phyloP scores from a whole-genome alignment of 148 eudicot genomes.

The Vaccinium corymbosum region DNA sequence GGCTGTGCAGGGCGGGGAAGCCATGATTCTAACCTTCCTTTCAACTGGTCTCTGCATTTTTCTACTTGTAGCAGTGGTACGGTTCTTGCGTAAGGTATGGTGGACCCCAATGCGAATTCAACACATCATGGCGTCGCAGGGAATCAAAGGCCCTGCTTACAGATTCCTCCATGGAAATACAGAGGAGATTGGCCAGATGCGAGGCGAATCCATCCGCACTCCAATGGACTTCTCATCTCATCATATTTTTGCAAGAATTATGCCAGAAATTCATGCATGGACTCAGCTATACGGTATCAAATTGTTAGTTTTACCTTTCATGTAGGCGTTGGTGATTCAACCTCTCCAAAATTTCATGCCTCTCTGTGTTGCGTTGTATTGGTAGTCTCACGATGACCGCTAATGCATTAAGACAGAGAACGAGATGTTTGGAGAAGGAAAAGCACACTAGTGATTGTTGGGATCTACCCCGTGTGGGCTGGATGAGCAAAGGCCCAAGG shows the following conservation, averaged over 20 bases:
- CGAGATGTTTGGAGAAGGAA: background rate
- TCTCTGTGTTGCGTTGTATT: background rate
- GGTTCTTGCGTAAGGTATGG: conserved; percentile 11
- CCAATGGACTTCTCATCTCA: conserved; percentile 15
- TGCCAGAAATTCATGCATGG: conserved; percentile 22
- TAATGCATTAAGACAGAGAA: background rate
- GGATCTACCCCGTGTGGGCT: too few species aligned
- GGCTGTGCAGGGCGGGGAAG: background rate
- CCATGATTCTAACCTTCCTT: conserved; percentile 8
- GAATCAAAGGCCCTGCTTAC: conserved; percentile 22
- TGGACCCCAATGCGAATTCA: conserved; percentile 11
- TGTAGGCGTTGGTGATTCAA: background rate
- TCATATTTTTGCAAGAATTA: conserved; percentile 8
- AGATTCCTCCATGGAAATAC: conserved; percentile 24
- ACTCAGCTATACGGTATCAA: conserved; percentile 15
- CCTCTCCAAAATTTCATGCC: background rate
- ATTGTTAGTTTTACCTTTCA: background rate
- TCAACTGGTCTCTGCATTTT: background rate
- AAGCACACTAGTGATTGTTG: too few species aligned
- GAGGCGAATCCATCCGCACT: background rate
- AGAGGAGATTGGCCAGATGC: conserved; percentile 19
- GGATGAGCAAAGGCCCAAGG: too few species aligned
- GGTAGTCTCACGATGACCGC: background rate
- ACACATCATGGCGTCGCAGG: background rate
- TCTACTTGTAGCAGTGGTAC: background rate